Evolutionary conservation across 306 rosid species (phyloP).

Genomic region (Prunus armeniaca): DNA sequence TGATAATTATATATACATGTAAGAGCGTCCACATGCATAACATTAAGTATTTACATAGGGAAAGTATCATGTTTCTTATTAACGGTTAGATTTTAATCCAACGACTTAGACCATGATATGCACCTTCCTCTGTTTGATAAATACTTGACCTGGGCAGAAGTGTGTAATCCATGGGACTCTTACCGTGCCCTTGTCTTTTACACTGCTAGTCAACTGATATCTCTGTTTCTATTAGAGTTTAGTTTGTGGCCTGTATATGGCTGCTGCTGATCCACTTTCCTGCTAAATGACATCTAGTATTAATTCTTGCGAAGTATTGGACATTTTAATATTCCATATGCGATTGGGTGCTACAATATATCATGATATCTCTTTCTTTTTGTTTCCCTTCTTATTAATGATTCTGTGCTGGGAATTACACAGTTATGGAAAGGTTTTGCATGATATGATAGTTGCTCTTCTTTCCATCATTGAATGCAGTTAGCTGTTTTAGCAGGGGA

Average conservation of each 20-base stretch:
- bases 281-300: not conserved
- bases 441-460: conserved; percentile 18
- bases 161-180: not conserved
- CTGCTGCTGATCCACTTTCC: not conserved
- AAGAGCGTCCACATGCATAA: not conserved
- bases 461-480: conserved; percentile 39
- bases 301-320: not conserved
- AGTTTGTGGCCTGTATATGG: not conserved
- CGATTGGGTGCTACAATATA: not conserved
- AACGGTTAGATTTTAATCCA: not conserved
- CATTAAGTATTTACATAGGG: not conserved
- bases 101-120: not conserved
- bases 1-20: not conserved
- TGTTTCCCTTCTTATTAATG: not conserved
- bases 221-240: not conserved
- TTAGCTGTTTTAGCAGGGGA: conserved; percentile 94
- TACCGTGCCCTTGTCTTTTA: not conserved
- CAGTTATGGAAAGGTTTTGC: conserved; percentile 20
- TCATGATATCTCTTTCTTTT: not conserved
- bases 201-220: not conserved
- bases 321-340: not conserved
- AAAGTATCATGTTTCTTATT: not conserved
- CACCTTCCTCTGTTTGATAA: not conserved
- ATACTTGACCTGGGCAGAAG: not conserved
- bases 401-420: not conserved